These are phyloP conservation scores for Trichaptum fuscoviolaceum DNA, from an alignment of 768 basidiomycete species.

Conservation along the genomic window DNA sequence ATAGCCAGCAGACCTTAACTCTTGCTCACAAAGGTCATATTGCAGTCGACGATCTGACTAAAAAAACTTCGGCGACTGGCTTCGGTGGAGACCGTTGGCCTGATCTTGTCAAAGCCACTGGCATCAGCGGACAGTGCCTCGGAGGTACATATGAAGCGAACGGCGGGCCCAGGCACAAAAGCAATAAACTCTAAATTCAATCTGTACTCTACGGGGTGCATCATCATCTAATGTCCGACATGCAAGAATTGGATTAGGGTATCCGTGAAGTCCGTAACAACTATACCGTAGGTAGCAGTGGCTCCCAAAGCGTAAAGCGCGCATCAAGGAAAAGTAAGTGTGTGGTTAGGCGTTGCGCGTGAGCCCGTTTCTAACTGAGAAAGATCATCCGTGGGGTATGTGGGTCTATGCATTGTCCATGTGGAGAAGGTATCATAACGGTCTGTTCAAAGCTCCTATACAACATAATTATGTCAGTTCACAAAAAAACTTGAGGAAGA, in stretches of 20 bases:
- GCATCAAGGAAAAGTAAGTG: not conserved
- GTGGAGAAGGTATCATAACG: not conserved
- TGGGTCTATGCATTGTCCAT: not conserved
- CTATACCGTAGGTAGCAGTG: not conserved
- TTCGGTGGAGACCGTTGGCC: not conserved
- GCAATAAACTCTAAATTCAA: not conserved
- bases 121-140: not conserved
- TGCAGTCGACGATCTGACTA: not conserved
- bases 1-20: not conserved
- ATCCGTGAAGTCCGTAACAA: not conserved
- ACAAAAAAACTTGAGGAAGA: not conserved
- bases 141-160: not conserved
- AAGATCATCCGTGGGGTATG: not conserved
- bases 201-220: constrained; percentile 1
- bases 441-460: not conserved
- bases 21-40: not conserved
- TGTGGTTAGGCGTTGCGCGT: not conserved
- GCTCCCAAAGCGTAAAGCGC: not conserved
- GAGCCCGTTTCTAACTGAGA: not conserved
- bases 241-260: not conserved
- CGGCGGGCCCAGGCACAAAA: not conserved
- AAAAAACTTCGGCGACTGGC: not conserved
- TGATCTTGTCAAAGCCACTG: not conserved
- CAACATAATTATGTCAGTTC: not conserved
- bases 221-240: constrained; percentile 1